Evolutionary conservation across 1,139 yeast species (phyloP).

Genomic region (Wickerhamiella pararugosa): DNA sequence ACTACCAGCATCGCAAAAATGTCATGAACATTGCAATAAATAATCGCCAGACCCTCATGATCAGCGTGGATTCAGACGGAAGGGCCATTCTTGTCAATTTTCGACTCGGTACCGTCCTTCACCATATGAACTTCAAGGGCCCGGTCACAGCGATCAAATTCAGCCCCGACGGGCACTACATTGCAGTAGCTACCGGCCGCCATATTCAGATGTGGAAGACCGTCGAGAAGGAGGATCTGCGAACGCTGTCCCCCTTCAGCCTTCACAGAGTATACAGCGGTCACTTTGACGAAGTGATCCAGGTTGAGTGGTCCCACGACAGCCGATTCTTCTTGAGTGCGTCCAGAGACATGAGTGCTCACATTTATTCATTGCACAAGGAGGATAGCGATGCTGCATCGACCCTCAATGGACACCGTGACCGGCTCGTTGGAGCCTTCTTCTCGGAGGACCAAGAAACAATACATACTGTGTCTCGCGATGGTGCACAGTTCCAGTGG

Average conservation of each 20-base stretch:
- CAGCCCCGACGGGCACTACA: slow-evolving; percentile 76
- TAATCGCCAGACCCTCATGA: slow-evolving; percentile 59
- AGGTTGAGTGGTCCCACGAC: slow-evolving; percentile 79
- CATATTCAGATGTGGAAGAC: slow-evolving; percentile 91
- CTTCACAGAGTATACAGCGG: slow-evolving; percentile 86
- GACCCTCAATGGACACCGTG: slow-evolving; percentile 86
- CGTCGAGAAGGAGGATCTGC: slow-evolving; percentile 47
- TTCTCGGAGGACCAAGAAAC: slow-evolving; percentile 75
- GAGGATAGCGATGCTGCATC: slow-evolving; percentile 71
- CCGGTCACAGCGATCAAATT: slow-evolving; percentile 59
- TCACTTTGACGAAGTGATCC: slow-evolving; percentile 68
- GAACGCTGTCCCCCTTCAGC: slow-evolving; percentile 93
- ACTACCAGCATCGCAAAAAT: slow-evolving; percentile 84
- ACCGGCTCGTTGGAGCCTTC: slow-evolving; percentile 73
- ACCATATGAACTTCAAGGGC: slow-evolving; percentile 86
- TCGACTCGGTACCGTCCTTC: slow-evolving; percentile 71
- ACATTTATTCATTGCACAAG: slow-evolving; percentile 64
- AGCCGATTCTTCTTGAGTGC: slow-evolving; percentile 76
- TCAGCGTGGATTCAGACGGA: slow-evolving; percentile 82
- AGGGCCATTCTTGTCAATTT: slow-evolving; percentile 84
- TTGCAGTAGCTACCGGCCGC: slow-evolving; percentile 75
- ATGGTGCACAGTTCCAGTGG: slow-evolving; percentile 91
- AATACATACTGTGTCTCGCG: slow-evolving; percentile 82
- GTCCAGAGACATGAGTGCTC: slow-evolving; percentile 79
- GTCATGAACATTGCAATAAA: slow-evolving; percentile 69